Evolutionary conservation across 2,329 filamentous ascomycete species (phyloP), one percentile per base, ranked within the genome.

Genomic region (Aspergillus fijiensis): DNA sequence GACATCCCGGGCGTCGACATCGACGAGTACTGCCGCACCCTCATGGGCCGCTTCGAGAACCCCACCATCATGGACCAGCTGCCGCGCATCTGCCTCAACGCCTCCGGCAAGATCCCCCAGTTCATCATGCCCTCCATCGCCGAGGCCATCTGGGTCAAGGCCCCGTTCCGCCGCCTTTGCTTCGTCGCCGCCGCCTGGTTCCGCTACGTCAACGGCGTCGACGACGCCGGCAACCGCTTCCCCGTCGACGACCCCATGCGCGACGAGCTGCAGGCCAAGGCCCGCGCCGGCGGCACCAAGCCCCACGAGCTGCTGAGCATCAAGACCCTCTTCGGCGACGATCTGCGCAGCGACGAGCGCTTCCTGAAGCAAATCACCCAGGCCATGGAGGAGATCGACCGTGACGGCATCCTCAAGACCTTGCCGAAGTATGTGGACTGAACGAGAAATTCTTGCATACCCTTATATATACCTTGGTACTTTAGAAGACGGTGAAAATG

Each of bases 61-160:
- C 81, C 82, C 0, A 83, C 81, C 57, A 83, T 84, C 67, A 82
- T 79, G 80, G 82, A 84, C 61, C 81, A 83, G 72, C 75, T 84
- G 58, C 79, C 80, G 45, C 82, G 82, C 42, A 73, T 84, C 61
- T 80, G 79, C 60, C 77, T 84, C 23, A 80, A 80, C 69, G 81
- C 77, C 23, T 83, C 81, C 5, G 82, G 82, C 74, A 84, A 84
- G 78, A 79, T 84, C 45, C 82, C 82, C 0, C 81, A 76, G 58
- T 76, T 76, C 55, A 75, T 76, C 63, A 76, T 76, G 73, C 74
- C 74, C 3, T 75, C 74, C 1, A 72, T 76, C 54, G 74, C 74
- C 48, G 74, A 76, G 59, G 67, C 69, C 49, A 84, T 84, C 60
- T 80, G 78, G 79, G 69, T 70, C 0, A 75, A 68, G 2, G 77